These are phyloP conservation scores for Pezicula carpinea DNA, from an alignment of 2,329 filamentous ascomycete species.

Conservation along the genomic window DNA sequence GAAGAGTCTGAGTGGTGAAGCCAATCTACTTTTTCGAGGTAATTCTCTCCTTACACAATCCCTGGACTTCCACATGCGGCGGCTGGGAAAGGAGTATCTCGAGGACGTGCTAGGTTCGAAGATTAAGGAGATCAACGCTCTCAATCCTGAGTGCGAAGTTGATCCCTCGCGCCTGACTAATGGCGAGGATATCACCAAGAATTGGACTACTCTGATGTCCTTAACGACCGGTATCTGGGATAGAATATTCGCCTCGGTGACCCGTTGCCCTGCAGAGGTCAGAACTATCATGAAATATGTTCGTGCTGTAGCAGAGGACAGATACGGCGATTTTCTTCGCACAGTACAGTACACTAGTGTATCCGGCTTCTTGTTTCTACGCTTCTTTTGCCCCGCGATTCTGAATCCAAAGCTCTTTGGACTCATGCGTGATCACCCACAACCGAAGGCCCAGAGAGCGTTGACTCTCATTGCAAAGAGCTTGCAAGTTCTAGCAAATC, in stretches of 20 bases:
- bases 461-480: constrained; percentile 91
- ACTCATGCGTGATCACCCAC: constrained; percentile 76
- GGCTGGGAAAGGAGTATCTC: constrained; percentile 87
- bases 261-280: constrained; percentile 73
- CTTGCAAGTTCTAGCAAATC: constrained; percentile 83
- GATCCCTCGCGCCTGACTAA: constrained; percentile 75
- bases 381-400: constrained; percentile 95
- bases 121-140: constrained; percentile 82
- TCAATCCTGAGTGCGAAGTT: constrained; percentile 90
- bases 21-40: constrained; percentile 90
- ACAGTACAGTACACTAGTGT: constrained; percentile 92
- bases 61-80: constrained; percentile 91
- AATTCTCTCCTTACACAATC: constrained; percentile 93
- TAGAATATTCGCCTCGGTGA: constrained; percentile 70
- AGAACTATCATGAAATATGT: constrained; percentile 87
- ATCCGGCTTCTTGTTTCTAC: constrained; percentile 88
- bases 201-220: constrained; percentile 74
- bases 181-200: constrained; percentile 69
- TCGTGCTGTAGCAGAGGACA: constrained; percentile 85
- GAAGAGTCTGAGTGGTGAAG: constrained; percentile 77
- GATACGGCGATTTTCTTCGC: constrained; percentile 87
- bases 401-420: constrained; percentile 93
- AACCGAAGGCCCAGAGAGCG: constrained; percentile 76
- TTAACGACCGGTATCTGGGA: constrained; percentile 83
- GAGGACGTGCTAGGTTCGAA: constrained; percentile 84